Evolutionary conservation across 805 yeast genomes (phyloP).

Genomic region (Metschnikowia matae): DNA sequence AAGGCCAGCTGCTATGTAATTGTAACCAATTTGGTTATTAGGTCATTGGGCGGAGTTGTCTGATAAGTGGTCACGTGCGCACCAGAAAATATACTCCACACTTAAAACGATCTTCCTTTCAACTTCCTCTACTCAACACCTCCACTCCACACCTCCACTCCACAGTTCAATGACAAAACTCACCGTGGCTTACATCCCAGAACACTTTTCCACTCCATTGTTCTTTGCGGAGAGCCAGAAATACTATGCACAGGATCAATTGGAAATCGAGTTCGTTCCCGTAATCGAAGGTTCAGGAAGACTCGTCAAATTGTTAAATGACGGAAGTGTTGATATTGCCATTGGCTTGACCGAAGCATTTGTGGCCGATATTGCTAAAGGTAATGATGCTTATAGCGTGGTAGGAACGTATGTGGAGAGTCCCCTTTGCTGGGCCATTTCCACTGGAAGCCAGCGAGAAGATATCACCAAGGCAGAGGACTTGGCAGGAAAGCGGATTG

Average conservation of each 20-base stretch:
- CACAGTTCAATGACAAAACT: slow-evolving; percentile 9
- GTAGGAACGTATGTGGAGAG: slow-evolving; percentile 82
- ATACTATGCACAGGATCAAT: slow-evolving; percentile 44
- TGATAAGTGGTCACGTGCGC: slow-evolving; percentile 1
- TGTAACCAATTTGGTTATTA: no score
- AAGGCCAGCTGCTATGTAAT: no score
- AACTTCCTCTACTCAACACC: no score
- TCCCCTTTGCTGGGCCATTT: slow-evolving; percentile 87
- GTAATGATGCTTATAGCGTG: slow-evolving; percentile 58
- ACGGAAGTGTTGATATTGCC: slow-evolving; percentile 67
- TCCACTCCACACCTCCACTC: background rate
- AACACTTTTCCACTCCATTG: slow-evolving; percentile 87
- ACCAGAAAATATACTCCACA: background rate
- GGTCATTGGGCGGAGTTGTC: no score
- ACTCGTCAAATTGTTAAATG: slow-evolving; percentile 66
- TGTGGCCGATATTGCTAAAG: slow-evolving; percentile 75
- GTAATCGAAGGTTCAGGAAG: slow-evolving; percentile 89
- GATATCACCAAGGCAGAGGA: slow-evolving; percentile 51
- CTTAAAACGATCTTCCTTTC: background rate
- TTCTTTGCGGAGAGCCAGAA: slow-evolving; percentile 64
- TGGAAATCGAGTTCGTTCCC: slow-evolving; percentile 60
- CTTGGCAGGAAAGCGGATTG: slow-evolving; percentile 60
- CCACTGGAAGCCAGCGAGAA: slow-evolving; percentile 62
- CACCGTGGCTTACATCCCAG: slow-evolving; percentile 82
- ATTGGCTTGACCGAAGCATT: slow-evolving; percentile 91